phyloP scores from a whole-genome alignment of 805 yeast genomes.

The Ogataea naganishii region DNA sequence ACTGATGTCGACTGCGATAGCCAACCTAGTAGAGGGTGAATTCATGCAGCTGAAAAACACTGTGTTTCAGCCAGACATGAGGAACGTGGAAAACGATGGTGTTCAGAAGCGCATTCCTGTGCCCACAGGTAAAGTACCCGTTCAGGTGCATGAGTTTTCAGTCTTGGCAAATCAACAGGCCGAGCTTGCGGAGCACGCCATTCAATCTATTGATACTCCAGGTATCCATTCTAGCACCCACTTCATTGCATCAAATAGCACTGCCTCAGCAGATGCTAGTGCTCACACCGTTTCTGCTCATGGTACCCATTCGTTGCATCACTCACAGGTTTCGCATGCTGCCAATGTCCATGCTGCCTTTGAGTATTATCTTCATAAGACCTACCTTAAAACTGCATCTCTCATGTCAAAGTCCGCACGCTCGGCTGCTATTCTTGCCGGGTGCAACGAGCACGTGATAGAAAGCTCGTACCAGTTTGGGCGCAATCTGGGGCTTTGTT shows the following conservation, averaged over 20 bases:
- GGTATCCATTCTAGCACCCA: no score
- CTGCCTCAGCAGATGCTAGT: no score
- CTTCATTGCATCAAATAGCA: no score
- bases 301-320: not conserved
- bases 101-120: slow-evolving; percentile 38
- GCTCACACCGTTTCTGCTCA: no score
- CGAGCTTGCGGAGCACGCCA: not conserved
- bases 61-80: slow-evolving; percentile 46
- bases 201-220: no score
- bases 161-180: slow-evolving; percentile 19
- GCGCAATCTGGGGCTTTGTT: slow-evolving; percentile 86
- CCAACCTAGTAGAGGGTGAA: slow-evolving; percentile 96
- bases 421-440: slow-evolving; percentile 88
- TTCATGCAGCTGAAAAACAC: slow-evolving; percentile 97
- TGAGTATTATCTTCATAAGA: slow-evolving; percentile 90
- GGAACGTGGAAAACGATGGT: slow-evolving; percentile 35
- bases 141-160: slow-evolving; percentile 49
- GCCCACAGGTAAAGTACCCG: slow-evolving; percentile 57
- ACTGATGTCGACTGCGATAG: slow-evolving; percentile 89
- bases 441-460: slow-evolving; percentile 65
- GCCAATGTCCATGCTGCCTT: slow-evolving; percentile 80
- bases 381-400: slow-evolving; percentile 91
- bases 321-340: slow-evolving; percentile 37
- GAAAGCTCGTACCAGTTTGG: slow-evolving; percentile 90
- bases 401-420: slow-evolving; percentile 89